Percentiles rank a stretch among this genome's conserved stretches.
Evolutionary conservation across 768 basidiomycete species (phyloP).

Genomic region (Grammothele lineata): DNA sequence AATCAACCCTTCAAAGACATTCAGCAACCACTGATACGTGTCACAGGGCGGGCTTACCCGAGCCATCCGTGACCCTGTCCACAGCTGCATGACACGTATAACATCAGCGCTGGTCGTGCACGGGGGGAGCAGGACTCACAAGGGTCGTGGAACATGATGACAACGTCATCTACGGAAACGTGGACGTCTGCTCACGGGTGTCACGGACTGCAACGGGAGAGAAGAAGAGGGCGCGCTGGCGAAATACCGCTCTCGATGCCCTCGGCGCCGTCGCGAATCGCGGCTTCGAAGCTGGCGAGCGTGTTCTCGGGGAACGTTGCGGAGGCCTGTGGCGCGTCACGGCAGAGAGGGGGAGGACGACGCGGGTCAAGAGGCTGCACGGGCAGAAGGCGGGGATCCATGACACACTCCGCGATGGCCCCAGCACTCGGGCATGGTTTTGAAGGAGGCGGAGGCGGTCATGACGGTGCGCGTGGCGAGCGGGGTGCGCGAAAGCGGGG

Average conservation of each 20-base stretch:
- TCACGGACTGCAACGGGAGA: conserved; percentile 38
- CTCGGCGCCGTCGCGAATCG: conserved; percentile 92
- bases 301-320: conserved; percentile 91
- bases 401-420: conserved; percentile 66
- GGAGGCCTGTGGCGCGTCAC: conserved; percentile 57
- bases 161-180: conserved; percentile 77
- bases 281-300: conserved; percentile 90
- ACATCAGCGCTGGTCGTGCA: too few relatives aligned
- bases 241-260: conserved; percentile 96
- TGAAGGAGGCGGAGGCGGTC: conserved; percentile 12
- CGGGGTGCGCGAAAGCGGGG: conserved; percentile 1
- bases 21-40: conserved; percentile 6
- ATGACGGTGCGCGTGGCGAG: conserved; percentile 12
- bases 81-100: conserved; percentile 51
- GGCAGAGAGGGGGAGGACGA: background rate
- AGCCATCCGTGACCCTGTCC: conserved; percentile 75
- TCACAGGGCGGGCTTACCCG: conserved; percentile 39
- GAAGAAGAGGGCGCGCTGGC: conserved; percentile 19
- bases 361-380: conserved; percentile 5
- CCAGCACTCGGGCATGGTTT: conserved; percentile 62
- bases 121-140: conserved; percentile 35
- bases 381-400: conserved; percentile 5
- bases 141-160: conserved; percentile 96
- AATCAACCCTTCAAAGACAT: conserved; percentile 46
- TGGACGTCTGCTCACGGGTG: conserved; percentile 81